Evolutionary conservation across 2,329 filamentous ascomycete species (phyloP), one percentile per base, ranked within the genome.

Genomic region (Beauveria asiatica): DNA sequence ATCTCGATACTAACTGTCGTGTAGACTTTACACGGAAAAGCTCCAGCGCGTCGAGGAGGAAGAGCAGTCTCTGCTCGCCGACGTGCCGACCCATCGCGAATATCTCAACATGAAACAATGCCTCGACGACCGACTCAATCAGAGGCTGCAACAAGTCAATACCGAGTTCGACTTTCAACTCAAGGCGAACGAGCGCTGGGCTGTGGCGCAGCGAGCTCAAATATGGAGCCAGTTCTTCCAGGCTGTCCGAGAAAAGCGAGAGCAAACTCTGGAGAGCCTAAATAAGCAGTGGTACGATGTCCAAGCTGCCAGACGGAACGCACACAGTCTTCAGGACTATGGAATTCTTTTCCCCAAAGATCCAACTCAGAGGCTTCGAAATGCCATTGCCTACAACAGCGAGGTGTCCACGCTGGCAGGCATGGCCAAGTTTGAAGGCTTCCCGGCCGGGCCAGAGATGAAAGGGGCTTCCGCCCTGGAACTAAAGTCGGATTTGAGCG

Each of bases 211-310:
- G 66, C 85, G 92, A 64, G 85, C 90, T 57, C 92, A 97, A 71
- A 84, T 93, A 59, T 90, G 95, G 74, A 88, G 89, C 62, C 92
- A 97, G 68, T 97, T 90, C 73, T 92, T 92, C 72, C 94, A 99
- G 73, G 84, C 85, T 52, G 83, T 92, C 39, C 86, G 94, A 59
- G 90, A 96, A 69, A 83, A 89, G 65, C 85, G 94, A 62, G 93
- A 97, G 72, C 82, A 82, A 59, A 83, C 89, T 50, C 80, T 97
- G 33, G 88, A 92, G 64, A 81, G 87, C 61, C 84, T 96, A 61
- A 93, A 94, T 68, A 86, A 91, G 71, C 87, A 94, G 65, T 96
- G 93, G 82, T 96, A 96, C 73, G 88, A 93, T 66, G 90, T 97
- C 61, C 93, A 97, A 72, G 87, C 90, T 65, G 91, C 96, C 69